Evolutionary conservation across 2,329 filamentous ascomycete species (phyloP).

Genomic region (Aspergillus pseudonomiae): DNA sequence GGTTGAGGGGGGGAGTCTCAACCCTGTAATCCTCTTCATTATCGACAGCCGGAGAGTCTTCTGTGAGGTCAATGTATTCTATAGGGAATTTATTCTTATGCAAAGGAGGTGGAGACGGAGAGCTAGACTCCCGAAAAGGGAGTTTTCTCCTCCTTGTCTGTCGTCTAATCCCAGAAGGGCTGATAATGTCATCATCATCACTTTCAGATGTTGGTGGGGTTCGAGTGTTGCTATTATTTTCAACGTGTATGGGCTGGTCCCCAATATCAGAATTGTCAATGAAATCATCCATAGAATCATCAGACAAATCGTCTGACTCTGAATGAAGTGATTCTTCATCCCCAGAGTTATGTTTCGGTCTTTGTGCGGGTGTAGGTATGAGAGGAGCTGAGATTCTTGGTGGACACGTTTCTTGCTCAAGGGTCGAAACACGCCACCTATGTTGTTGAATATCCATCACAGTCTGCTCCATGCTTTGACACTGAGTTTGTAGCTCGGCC

Average conservation of each 20-base stretch:
- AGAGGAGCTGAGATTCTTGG: constrained; percentile 26
- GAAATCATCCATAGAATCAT: constrained; percentile 32
- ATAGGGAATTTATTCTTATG: constrained; percentile 1
- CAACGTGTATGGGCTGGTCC: not conserved
- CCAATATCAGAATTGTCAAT: constrained; percentile 28
- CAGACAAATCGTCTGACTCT: constrained; percentile 24
- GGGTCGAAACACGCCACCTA: constrained; percentile 49
- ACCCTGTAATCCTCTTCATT: constrained; percentile 31
- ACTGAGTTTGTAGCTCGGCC: constrained; percentile 59
- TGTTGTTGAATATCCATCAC: constrained; percentile 59
- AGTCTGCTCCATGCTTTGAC: constrained; percentile 64
- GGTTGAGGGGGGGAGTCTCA: constrained; percentile 41
- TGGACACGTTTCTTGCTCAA: constrained; percentile 39
- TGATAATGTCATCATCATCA: constrained; percentile 29
- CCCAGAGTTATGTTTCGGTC: constrained; percentile 3
- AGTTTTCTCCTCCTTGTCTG: constrained; percentile 12
- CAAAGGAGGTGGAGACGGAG: constrained; percentile 12
- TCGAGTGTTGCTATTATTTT: not conserved
- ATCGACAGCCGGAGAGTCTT: constrained; percentile 21
- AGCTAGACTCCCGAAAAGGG: constrained; percentile 18
- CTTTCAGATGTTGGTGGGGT: constrained; percentile 22
- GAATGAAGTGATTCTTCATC: constrained; percentile 42
- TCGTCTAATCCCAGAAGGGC: constrained; percentile 23
- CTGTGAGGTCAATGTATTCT: constrained; percentile 40
- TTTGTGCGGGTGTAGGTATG: constrained; percentile 12